A percentile compares a stretch with the other conserved stretches of the same genome.
These are phyloP conservation scores for Monosporascus sp. DNA, from an alignment of 2,329 filamentous ascomycete genomes.

Conservation along the genomic window DNA sequence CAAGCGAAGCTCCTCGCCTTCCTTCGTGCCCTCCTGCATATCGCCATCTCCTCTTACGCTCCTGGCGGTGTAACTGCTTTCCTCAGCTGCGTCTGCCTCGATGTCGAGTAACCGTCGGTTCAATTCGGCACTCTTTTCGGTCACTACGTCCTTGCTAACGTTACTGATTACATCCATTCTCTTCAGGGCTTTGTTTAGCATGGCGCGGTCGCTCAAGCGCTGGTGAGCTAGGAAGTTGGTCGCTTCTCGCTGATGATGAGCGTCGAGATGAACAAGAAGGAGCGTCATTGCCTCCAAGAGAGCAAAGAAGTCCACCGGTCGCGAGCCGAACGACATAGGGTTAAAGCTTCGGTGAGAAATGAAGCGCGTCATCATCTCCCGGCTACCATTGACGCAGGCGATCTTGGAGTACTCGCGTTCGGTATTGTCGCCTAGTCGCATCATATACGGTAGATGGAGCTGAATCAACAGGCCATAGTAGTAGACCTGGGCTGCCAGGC, in stretches of 20 bases:
- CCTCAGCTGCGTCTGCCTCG: constrained; percentile 23
- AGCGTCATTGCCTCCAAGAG: constrained; percentile 32
- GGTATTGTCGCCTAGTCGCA: constrained; percentile 15
- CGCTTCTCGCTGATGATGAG: constrained; percentile 10
- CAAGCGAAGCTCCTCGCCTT: too few relatives aligned
- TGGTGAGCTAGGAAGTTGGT: constrained; percentile 29
- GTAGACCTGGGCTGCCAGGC: constrained; percentile 32
- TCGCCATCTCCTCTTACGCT: too few relatives aligned
- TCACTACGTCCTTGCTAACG: constrained; percentile 25
- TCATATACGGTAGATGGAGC: constrained; percentile 39
- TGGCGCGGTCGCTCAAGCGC: constrained; percentile 29
- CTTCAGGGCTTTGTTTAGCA: constrained; percentile 29
- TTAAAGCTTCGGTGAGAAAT: constrained; percentile 25
- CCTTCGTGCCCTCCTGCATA: too few relatives aligned
- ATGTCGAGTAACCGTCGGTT: constrained; percentile 26
- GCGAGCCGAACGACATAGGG: constrained; percentile 21
- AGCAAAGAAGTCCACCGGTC: constrained; percentile 30
- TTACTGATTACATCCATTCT: constrained; percentile 20
- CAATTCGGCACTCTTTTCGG: constrained; percentile 23
- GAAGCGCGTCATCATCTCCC: constrained; percentile 32
- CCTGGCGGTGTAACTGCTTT: constrained; percentile 4
- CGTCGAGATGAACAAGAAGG: constrained; percentile 29
- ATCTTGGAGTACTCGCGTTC: constrained; percentile 24
- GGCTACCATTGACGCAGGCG: constrained; percentile 29
- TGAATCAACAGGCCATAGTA: constrained; percentile 36